Evolutionary conservation across 208 protist species (phyloP).

Genomic region (Trypanosoma theileri): DNA sequence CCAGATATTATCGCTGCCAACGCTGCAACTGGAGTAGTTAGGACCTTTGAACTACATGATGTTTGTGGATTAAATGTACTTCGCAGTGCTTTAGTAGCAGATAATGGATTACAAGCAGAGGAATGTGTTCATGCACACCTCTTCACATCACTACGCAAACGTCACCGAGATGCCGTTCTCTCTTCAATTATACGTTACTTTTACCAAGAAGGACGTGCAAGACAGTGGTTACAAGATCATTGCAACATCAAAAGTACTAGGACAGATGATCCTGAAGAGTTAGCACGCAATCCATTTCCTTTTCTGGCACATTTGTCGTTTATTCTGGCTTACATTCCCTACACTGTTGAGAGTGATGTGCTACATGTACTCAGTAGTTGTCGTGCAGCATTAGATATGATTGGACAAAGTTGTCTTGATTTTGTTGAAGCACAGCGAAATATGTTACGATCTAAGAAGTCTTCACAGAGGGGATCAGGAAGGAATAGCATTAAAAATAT

Average conservation of each 20-base stretch:
- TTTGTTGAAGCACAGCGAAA: conserved; percentile 23
- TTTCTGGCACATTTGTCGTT: conserved; percentile 63
- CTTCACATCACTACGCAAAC: conserved; percentile 56
- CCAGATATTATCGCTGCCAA: conserved; percentile 58
- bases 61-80: conserved; percentile 54
- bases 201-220: conserved; percentile 57
- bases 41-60: conserved; percentile 56
- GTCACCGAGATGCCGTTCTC: conserved; percentile 53
- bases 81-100: conserved; percentile 33
- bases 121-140: conserved; percentile 39
- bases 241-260: neutral
- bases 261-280: neutral
- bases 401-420: conserved; percentile 52
- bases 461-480: too few relatives aligned
- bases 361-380: conserved; percentile 57
- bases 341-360: conserved; percentile 57
- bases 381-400: conserved; percentile 55
- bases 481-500: too few relatives aligned
- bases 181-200: conserved; percentile 62
- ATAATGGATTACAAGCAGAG: neutral
- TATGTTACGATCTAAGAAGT: conserved; percentile 5
- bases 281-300: conserved; percentile 32
- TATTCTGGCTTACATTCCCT: conserved; percentile 52
- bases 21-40: conserved; percentile 42
- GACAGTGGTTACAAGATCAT: conserved; percentile 47